phyloP scores from a whole-genome alignment of 2,329 filamentous ascomycete species.

The Colletotrichum neosansevieriae region DNA sequence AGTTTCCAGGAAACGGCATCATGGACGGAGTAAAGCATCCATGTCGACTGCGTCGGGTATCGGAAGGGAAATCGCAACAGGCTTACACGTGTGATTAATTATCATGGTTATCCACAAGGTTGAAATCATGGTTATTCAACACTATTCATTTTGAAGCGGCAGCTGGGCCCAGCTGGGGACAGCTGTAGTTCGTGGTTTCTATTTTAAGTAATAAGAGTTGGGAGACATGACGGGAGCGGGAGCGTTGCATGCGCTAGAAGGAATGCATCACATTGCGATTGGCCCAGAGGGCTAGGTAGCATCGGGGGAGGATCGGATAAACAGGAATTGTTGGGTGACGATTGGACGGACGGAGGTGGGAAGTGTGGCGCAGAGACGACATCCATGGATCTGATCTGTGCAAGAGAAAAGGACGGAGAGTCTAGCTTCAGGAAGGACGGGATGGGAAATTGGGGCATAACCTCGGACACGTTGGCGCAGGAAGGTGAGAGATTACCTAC shows the following conservation, averaged over 20 bases:
- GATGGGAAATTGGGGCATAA: background rate
- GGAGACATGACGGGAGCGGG: constrained; percentile 17
- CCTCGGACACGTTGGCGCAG: background rate
- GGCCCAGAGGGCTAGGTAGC: constrained; percentile 3
- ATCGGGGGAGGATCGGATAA: constrained; percentile 8
- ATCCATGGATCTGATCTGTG: no score
- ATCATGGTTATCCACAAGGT: constrained; percentile 29
- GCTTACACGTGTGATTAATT: background rate
- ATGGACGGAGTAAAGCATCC: background rate
- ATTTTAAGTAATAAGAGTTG: background rate
- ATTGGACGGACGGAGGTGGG: constrained; percentile 19
- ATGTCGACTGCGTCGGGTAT: constrained; percentile 2
- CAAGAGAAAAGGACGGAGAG: background rate
- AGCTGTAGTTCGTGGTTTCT: background rate
- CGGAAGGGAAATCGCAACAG: background rate
- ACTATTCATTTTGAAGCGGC: background rate
- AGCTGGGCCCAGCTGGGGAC: constrained; percentile 10
- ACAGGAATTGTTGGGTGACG: background rate
- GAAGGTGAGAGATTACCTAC: background rate
- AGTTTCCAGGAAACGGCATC: background rate
- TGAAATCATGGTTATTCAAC: constrained; percentile 36
- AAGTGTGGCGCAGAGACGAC: constrained; percentile 22
- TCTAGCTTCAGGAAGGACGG: no score
- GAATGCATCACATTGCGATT: constrained; percentile 14
- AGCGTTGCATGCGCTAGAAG: constrained; percentile 21